Conservation (phyloP, 140 eudicot species). For the Senecio squalidus region DNA sequence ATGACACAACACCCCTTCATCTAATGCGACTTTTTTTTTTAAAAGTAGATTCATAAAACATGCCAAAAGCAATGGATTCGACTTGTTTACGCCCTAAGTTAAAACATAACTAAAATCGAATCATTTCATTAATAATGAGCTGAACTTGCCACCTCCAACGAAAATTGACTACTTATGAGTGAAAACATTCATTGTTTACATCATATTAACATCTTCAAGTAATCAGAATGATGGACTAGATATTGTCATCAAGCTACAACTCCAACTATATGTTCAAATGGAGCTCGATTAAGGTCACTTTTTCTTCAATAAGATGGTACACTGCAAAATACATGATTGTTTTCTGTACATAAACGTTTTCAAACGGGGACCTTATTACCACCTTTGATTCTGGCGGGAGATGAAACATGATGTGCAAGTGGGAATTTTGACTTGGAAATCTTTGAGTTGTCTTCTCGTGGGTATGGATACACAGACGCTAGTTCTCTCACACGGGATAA, state of each 20-base stretch:
- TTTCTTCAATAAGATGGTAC: constrained; percentile 13
- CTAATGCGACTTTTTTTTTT: too few species aligned
- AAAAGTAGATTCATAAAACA: too few species aligned
- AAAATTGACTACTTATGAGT: background rate
- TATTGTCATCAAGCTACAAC: constrained; percentile 1
- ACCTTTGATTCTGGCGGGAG: constrained; percentile 35
- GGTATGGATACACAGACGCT: constrained; percentile 54
- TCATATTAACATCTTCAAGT: background rate
- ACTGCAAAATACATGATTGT: constrained; percentile 19
- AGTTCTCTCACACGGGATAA: constrained; percentile 63
- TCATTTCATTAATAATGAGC: too few species aligned
- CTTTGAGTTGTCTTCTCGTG: constrained; percentile 42
- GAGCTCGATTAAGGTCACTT: constrained; percentile 2
- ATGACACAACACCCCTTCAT: too few species aligned
- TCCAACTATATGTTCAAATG: background rate
- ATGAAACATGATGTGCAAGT: constrained; percentile 22
- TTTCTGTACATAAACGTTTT: constrained; percentile 26
- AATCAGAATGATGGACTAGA: constrained; percentile 1
- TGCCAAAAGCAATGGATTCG: too few species aligned
- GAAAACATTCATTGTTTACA: background rate
- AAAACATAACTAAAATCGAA: too few species aligned
- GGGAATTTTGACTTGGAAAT: constrained; percentile 34
- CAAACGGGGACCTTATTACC: constrained; percentile 17
- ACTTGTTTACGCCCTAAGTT: too few species aligned
- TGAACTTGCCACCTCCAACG: too few species aligned